These are phyloP conservation scores for Malus sieversii DNA, from an alignment of 306 rosid genomes.

Conservation along the genomic window DNA sequence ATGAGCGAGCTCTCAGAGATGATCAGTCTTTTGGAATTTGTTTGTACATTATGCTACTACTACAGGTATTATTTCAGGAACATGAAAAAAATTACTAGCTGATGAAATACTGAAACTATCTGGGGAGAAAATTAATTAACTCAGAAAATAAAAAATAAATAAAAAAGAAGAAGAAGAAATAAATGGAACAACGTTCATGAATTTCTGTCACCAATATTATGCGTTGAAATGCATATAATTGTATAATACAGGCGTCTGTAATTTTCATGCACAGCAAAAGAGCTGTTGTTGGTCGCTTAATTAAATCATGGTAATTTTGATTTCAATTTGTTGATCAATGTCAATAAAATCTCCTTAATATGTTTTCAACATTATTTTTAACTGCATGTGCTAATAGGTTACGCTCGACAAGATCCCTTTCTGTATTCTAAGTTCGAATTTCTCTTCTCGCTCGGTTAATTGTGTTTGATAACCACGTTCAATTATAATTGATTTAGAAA, in stretches of 20 bases:
- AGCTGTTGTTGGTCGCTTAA: conserved; percentile 14
- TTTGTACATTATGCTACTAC: background rate
- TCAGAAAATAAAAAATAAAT: background rate
- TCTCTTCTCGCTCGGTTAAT: too few species aligned
- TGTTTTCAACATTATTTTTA: background rate
- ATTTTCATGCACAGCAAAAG: conserved; percentile 24
- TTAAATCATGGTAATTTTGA: background rate
- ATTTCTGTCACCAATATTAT: conserved; percentile 5
- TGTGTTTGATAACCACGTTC: background rate
- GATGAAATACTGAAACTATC: background rate
- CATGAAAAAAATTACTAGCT: background rate
- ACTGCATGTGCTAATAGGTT: background rate
- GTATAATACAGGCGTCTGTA: conserved; percentile 2
- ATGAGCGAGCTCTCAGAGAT: background rate
- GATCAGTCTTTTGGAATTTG: background rate
- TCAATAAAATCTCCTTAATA: background rate
- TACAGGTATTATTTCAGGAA: background rate
- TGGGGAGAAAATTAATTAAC: background rate
- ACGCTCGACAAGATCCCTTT: too few species aligned
- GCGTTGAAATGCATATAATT: background rate
- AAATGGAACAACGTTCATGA: conserved; percentile 4
- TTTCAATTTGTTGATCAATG: background rate
- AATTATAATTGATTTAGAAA: background rate
- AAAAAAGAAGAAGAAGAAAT: background rate
- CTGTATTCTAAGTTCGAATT: too few species aligned